Base-by-base conservation (phyloP, 2,329 filamentous ascomycete species). In the Hypoxylon sp. region DNA sequence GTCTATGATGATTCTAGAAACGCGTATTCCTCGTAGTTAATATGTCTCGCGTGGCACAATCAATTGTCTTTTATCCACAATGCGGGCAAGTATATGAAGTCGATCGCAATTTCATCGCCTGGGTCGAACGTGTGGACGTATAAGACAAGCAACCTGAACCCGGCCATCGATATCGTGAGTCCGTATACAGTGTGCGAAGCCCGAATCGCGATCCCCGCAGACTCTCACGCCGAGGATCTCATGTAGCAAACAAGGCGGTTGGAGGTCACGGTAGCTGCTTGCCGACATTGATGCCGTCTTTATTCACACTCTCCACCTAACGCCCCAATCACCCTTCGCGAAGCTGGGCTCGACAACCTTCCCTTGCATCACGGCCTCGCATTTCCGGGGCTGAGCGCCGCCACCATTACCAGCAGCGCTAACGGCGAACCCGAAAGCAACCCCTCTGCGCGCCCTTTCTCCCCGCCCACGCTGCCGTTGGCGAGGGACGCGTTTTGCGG, bases 321-420 rank as follows among this genome's bases (percentile, higher is more conserved):
- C 81, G 0, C 80, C 81, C 87, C 86, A 90, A 49, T 89, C 83
- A 0, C 87, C 87, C 69, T 89, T 90, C 0, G 87, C 87, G 75
- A 85, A 90, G 63, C 85, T 86, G 2, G 86, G 82, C 74, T 90
- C 87, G 0, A 89, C 86, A 2, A 89, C 84, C 48, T 81, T 82
- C 0, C 85, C 86, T 43, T 82, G 80, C 86, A 89, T 88, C 2
- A 89, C 79, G 6, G 86, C 87, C 75, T 90, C 87, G 63, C 86
- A 89, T 69, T 85, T 83, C 61, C 81, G 80, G 67, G 76, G 76
- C 48, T 72, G 68, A 9, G 71, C 66, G 13, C 30, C 49, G 11
- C 38, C 23, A 1, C 60, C 55, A 34, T 10, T n/a, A 7, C 58
- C 59, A 23, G 17, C 57, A 30, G 57, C 66, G 1, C 63, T 70